Conservation (phyloP, 2,329 filamentous ascomycete species). For the Rutstroemia sp. region DNA sequence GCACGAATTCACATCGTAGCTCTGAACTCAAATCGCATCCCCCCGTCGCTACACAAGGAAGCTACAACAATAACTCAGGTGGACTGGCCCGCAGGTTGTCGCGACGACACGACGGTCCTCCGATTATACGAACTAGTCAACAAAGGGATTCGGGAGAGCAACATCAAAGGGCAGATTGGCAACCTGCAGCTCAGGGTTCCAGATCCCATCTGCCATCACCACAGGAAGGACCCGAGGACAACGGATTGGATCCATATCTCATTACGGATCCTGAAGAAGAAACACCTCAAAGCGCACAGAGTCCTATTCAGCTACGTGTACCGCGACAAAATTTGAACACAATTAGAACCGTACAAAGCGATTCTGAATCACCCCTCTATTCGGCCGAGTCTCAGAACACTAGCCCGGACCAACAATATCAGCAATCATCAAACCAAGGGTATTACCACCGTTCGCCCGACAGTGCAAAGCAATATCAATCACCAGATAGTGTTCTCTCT, state of each 20-base stretch:
- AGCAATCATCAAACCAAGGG: slow-evolving; percentile 12
- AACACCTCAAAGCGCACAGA: slow-evolving; percentile 13
- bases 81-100: slow-evolving; percentile 48
- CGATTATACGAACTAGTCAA: slow-evolving; percentile 34
- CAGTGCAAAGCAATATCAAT: not conserved
- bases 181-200: slow-evolving; percentile 29
- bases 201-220: slow-evolving; percentile 25
- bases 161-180: slow-evolving; percentile 31
- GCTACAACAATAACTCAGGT: slow-evolving; percentile 40
- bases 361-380: slow-evolving; percentile 18
- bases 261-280: slow-evolving; percentile 19
- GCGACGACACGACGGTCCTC: slow-evolving; percentile 45
- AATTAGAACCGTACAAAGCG: slow-evolving; percentile 23
- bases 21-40: slow-evolving; percentile 19
- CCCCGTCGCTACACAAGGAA: slow-evolving; percentile 7
- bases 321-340: slow-evolving; percentile 17
- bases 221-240: slow-evolving; percentile 24
- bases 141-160: slow-evolving; percentile 33
- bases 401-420: slow-evolving; percentile 30
- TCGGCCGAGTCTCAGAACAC: slow-evolving; percentile 28
- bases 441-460: slow-evolving; percentile 5
- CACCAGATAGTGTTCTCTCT: not conserved
- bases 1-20: slow-evolving; percentile 17
- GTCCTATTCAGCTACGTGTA: not conserved
- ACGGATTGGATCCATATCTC: slow-evolving; percentile 26